These are phyloP conservation scores for Globisporangium alternatum DNA, from an alignment of 352 stramenopile genomes.

Conservation along the genomic window DNA sequence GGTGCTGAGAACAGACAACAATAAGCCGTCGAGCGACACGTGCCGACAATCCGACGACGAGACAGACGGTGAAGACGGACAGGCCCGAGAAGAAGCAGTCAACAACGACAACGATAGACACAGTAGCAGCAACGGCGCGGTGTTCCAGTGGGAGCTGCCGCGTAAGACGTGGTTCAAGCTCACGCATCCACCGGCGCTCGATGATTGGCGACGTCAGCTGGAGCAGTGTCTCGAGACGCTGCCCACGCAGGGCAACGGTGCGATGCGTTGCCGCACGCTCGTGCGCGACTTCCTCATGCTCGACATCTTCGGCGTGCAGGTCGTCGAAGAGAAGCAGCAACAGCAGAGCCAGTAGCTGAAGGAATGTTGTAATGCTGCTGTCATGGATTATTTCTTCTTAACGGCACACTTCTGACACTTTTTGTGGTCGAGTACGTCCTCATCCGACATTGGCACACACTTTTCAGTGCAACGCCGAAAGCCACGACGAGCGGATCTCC, in stretches of 20 bases:
- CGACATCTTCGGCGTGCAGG: constrained; percentile 70
- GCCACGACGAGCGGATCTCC: too few relatives aligned
- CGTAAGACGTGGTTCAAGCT: constrained; percentile 81
- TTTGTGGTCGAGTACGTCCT: too few relatives aligned
- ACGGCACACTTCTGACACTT: too few relatives aligned
- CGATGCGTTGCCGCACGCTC: constrained; percentile 42
- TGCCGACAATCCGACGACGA: constrained; percentile 5
- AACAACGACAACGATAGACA: background rate
- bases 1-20: constrained; percentile 23
- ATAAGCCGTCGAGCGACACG: background rate
- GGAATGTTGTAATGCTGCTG: too few relatives aligned
- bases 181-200: constrained; percentile 50
- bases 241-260: constrained; percentile 29
- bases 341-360: constrained; percentile 16
- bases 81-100: background rate
- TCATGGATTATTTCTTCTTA: too few relatives aligned
- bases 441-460: too few relatives aligned
- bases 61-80: background rate
- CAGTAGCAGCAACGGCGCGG: constrained; percentile 5
- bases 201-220: constrained; percentile 58
- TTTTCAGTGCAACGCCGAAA: too few relatives aligned
- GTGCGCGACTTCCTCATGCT: constrained; percentile 81
- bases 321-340: constrained; percentile 56
- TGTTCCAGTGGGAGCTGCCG: constrained; percentile 60
- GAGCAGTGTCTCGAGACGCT: constrained; percentile 52